Percentiles rank a stretch among this genome's conserved stretches.
phyloP scores from a whole-genome alignment of 1,284 basidiomycete genomes.

The Apiotrichum sp. region DNA sequence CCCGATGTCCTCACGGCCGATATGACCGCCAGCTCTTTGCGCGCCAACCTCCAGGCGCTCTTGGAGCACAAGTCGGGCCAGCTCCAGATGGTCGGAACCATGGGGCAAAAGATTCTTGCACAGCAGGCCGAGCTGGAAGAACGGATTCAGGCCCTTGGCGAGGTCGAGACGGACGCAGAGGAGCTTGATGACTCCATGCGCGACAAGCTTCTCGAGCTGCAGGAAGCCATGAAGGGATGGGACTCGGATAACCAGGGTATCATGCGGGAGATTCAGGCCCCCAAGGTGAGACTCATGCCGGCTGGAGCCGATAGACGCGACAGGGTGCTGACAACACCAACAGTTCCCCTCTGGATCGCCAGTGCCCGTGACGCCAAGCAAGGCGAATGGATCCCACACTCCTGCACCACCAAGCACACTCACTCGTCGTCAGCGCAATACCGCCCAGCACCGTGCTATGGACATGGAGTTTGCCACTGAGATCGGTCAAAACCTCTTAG shows the following conservation, averaged over 20 bases:
- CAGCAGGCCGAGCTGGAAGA: conserved; percentile 88
- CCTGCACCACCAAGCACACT: conserved; percentile 20
- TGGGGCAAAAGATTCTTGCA: conserved; percentile 81
- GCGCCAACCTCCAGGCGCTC: conserved; percentile 61
- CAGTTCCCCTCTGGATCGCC: conserved; percentile 9
- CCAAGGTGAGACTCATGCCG: conserved; percentile 51
- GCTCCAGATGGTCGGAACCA: conserved; percentile 76
- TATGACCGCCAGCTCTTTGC: conserved; percentile 28
- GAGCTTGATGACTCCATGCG: conserved; percentile 54
- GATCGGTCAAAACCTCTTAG: conserved; percentile 82
- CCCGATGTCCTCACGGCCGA: conserved; percentile 14
- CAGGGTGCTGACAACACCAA: neutral
- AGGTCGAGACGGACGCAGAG: conserved; percentile 56
- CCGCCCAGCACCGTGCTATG: conserved; percentile 44
- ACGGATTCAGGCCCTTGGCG: conserved; percentile 67
- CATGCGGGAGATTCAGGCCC: conserved; percentile 60
- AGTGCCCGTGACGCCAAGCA: neutral
- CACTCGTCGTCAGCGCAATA: conserved; percentile 46
- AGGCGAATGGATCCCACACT: conserved; percentile 4
- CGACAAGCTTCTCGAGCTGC: conserved; percentile 67
- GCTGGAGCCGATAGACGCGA: neutral
- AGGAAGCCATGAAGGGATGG: conserved; percentile 70
- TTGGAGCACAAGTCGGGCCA: conserved; percentile 84
- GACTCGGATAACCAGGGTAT: conserved; percentile 75
- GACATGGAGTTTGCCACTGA: conserved; percentile 84